These are phyloP conservation scores for Trichosanthes truncata DNA, from an alignment of 306 rosid genomes.

Conservation along the genomic window DNA sequence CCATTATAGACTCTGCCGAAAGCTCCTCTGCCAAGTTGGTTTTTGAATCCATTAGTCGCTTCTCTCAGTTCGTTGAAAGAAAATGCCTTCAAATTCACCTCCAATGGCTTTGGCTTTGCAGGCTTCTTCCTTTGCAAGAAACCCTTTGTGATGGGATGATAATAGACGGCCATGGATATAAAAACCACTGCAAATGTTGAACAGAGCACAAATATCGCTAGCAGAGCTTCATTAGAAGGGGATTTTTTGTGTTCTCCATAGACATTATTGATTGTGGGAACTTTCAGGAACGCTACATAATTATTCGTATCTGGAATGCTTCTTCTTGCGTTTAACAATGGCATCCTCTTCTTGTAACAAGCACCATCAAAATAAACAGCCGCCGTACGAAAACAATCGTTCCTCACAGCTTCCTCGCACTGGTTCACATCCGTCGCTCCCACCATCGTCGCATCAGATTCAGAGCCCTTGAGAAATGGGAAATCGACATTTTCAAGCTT, in stretches of 20 bases:
- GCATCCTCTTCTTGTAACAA: constrained; percentile 27
- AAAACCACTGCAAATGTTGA: neutral
- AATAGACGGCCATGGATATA: neutral
- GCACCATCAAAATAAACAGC: neutral
- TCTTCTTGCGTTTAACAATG: constrained; percentile 11
- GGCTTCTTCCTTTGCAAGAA: neutral
- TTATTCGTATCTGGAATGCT: neutral
- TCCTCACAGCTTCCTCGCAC: constrained; percentile 21
- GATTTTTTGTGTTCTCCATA: neutral
- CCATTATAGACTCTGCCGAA: constrained; percentile 31
- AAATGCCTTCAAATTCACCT: constrained; percentile 14
- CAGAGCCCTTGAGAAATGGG: neutral
- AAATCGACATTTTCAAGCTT: constrained; percentile 13
- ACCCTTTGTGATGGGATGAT: neutral
- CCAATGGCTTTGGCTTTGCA: neutral
- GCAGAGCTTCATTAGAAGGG: neutral
- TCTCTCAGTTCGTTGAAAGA: constrained; percentile 16
- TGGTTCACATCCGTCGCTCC: neutral
- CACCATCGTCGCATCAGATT: constrained; percentile 6
- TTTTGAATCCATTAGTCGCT: constrained; percentile 26
- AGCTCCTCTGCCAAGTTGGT: constrained; percentile 25
- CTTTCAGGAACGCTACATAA: neutral
- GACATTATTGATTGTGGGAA: neutral
- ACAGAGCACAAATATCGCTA: neutral
- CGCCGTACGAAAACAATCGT: constrained; percentile 27